Percentiles rank a stretch among this genome's conserved stretches.
Evolutionary conservation across 768 basidiomycete genomes (phyloP).

Genomic region (Boletus subcaerulescens): DNA sequence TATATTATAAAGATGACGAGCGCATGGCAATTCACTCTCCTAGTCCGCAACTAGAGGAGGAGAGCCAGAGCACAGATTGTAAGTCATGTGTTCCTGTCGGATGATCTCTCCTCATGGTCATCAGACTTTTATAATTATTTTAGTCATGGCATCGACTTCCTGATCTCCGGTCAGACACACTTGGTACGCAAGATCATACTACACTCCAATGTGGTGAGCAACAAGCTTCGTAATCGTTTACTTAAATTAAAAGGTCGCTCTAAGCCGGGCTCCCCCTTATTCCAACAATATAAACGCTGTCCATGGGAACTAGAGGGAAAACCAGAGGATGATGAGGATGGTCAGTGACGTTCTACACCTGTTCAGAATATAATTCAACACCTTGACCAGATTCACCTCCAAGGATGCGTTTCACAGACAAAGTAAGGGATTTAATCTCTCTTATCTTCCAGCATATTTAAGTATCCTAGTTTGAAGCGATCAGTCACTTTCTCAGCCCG

Average conservation of each 20-base stretch:
- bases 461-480: slow-evolving; percentile 66
- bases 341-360: slow-evolving; percentile 34
- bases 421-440: slow-evolving; percentile 39
- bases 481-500: slow-evolving; percentile 73
- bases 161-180: slow-evolving; percentile 70
- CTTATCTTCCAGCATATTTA: background rate
- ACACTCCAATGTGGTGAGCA: slow-evolving; percentile 81
- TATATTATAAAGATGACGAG: slow-evolving; percentile 87
- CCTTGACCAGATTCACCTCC: slow-evolving; percentile 61
- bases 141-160: slow-evolving; percentile 85
- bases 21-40: slow-evolving; percentile 81
- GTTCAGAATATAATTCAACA: background rate
- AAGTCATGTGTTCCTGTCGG: slow-evolving; percentile 14
- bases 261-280: slow-evolving; percentile 84
- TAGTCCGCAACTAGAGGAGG: slow-evolving; percentile 38
- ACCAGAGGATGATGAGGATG: slow-evolving; percentile 83
- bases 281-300: slow-evolving; percentile 89
- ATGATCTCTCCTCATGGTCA: slow-evolving; percentile 5
- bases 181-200: slow-evolving; percentile 80
- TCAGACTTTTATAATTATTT: slow-evolving; percentile 93
- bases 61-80: slow-evolving; percentile 52
- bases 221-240: background rate
- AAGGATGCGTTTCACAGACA: slow-evolving; percentile 66
- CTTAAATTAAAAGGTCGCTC: background rate
- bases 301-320: slow-evolving; percentile 83